Percentiles rank a stretch among this genome's conserved stretches.
These are phyloP conservation scores for Auriscalpium microsporum DNA, from an alignment of 768 basidiomycete genomes.

Conservation along the genomic window DNA sequence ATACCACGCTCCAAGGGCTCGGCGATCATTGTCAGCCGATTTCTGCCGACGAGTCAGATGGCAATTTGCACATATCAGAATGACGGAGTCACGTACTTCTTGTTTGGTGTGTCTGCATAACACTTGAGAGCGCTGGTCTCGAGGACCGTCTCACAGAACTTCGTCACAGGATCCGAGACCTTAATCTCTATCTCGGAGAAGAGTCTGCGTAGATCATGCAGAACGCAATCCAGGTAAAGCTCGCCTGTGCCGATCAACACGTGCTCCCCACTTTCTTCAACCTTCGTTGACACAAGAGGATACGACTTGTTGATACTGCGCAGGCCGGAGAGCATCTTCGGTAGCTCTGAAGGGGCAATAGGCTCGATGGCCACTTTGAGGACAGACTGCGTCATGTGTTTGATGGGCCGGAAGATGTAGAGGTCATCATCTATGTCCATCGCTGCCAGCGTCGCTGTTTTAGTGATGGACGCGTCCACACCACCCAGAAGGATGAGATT, in stretches of 20 bases:
- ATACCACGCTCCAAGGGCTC: slow-evolving; percentile 94
- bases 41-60: slow-evolving; percentile 41
- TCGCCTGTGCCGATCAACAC: slow-evolving; percentile 96
- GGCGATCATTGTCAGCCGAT: slow-evolving; percentile 98
- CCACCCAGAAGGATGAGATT: slow-evolving; percentile 91
- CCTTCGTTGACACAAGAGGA: slow-evolving; percentile 88
- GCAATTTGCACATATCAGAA: slow-evolving; percentile 5
- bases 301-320: slow-evolving; percentile 98
- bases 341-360: slow-evolving; percentile 92
- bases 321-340: slow-evolving; percentile 96
- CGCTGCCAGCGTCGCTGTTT: slow-evolving; percentile 83
- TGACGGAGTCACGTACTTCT: slow-evolving; percentile 57
- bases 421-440: slow-evolving; percentile 75
- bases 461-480: slow-evolving; percentile 89
- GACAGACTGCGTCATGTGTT: slow-evolving; percentile 94
- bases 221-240: slow-evolving; percentile 90
- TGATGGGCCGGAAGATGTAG: slow-evolving; percentile 92
- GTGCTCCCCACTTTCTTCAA: slow-evolving; percentile 97
- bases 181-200: slow-evolving; percentile 99
- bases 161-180: slow-evolving; percentile 97
- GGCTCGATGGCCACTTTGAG: slow-evolving; percentile 98
- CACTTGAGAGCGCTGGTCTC: slow-evolving; percentile 98
- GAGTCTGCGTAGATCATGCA: slow-evolving; percentile 88
- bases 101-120: slow-evolving; percentile 98
- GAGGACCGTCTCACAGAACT: slow-evolving; percentile 96